Evolutionary conservation across 768 basidiomycete genomes (phyloP), one percentile per base, ranked within the genome.

Genomic region (Gloeostereum incarnatum): DNA sequence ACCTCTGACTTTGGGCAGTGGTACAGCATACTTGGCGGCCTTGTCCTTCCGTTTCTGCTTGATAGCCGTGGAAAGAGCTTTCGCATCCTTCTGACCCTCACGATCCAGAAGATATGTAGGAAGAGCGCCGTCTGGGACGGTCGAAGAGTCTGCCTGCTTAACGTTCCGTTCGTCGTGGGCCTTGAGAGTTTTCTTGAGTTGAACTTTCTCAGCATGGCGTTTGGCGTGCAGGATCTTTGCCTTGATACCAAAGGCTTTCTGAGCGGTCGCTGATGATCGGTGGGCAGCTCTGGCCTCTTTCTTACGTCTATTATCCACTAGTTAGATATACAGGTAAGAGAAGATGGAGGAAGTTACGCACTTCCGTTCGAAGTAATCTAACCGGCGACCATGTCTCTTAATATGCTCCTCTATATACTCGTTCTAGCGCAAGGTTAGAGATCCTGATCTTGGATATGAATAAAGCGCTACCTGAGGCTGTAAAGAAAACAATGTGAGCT

Each of bases 401-500:
- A 97, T 93, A 55, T 89, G 86, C 69, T 99, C 94, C 61, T 98
- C 94, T 61, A 99, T 98, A 60, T 98, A 97, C 59, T 97, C 93
- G 72, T 98, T 98, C 89, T 99, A 40, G 8, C 16, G 33, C 33
- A 34, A 11, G 29, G 29, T 30, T 30, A 18, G 19, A 33, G 32
- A 32, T 17, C 24, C n/a, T n/a, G n/a, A n/a, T n/a, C n/a, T n/a
- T n/a, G n/a, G n/a, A 39, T 16, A 8, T n/a, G 13, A 27, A 24
- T 32, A 10, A 22, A 31, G 22, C 1, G 39, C 43, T 66, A 82
- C 81, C 75, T 84, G 81, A 53, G 81, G 81, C 81, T 85, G 48
- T 45, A 53, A 21, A 23, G 27, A 51, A 41, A 26, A 29, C 25
- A 47, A 46, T 37, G 47, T 24, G 49, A 44, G 46, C 22, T 41